Evolutionary conservation across 2,329 filamentous ascomycete species (phyloP).

Genomic region (Trichoderma sp.): DNA sequence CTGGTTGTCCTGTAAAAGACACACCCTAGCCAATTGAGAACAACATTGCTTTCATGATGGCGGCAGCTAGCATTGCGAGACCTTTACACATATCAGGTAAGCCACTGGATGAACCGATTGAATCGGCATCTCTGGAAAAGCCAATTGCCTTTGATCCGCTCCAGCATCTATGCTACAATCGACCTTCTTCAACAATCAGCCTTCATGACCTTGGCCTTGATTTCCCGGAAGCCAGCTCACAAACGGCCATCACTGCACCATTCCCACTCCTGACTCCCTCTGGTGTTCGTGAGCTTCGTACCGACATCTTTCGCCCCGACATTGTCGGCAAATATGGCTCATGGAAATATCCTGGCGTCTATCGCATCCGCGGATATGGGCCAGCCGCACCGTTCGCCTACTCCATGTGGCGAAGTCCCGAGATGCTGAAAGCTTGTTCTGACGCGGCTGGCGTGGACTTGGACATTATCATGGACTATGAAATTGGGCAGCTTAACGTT

Average conservation of each 20-base stretch:
- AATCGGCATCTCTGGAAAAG: not conserved
- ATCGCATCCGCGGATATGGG: constrained; percentile 18
- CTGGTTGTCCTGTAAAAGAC: not conserved
- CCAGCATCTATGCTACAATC: constrained; percentile 12
- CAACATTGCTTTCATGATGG: not conserved
- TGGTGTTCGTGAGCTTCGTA: constrained; percentile 10
- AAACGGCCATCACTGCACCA: constrained; percentile 15
- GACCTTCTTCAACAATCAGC: constrained; percentile 10
- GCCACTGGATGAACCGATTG: not conserved
- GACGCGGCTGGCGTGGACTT: constrained; percentile 49
- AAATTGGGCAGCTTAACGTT: constrained; percentile 59
- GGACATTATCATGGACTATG: constrained; percentile 55
- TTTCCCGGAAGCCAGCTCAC: constrained; percentile 10
- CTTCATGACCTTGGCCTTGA: constrained; percentile 13
- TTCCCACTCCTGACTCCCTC: constrained; percentile 11
- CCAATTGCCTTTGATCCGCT: not conserved
- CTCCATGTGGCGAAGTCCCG: constrained; percentile 51
- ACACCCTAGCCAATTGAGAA: not conserved
- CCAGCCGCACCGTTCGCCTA: constrained; percentile 7
- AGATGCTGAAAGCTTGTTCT: constrained; percentile 53
- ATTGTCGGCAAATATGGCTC: constrained; percentile 19
- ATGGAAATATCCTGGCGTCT: constrained; percentile 20
- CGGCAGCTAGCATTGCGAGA: not conserved
- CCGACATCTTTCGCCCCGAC: constrained; percentile 16
- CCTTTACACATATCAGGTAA: not conserved